phyloP scores from a whole-genome alignment of 768 basidiomycete species.

The Leccinum disarticulatum region DNA sequence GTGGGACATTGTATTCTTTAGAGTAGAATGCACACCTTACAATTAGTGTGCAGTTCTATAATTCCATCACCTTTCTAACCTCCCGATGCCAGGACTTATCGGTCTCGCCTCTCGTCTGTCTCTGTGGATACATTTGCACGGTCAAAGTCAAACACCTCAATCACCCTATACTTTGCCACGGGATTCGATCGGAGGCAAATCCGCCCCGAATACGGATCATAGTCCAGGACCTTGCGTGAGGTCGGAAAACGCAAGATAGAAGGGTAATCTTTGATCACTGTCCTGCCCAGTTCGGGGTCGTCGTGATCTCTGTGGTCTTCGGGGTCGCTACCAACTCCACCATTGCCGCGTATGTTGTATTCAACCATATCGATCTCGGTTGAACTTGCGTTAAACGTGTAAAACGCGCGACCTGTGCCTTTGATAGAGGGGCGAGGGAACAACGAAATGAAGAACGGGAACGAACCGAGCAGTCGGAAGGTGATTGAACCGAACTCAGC shows the following conservation, averaged over 20 bases:
- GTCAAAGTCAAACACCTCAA: conserved; percentile 20
- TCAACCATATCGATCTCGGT: conserved; percentile 10
- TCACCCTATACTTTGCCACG: not conserved
- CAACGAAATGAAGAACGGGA: not conserved
- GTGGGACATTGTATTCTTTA: too few relatives aligned
- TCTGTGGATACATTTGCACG: not conserved
- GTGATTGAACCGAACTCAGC: conserved; percentile 8
- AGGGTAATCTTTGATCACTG: conserved; percentile 3
- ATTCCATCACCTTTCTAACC: too few relatives aligned
- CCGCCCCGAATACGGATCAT: conserved; percentile 22
- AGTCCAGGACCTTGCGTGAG: conserved; percentile 10
- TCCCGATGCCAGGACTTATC: too few relatives aligned
- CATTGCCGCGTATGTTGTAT: conserved; percentile 8
- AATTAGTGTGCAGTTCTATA: too few relatives aligned
- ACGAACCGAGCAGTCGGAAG: conserved; percentile 5
- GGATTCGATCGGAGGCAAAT: conserved; percentile 8
- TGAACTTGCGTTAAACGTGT: not conserved
- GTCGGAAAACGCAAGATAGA: conserved; percentile 1
- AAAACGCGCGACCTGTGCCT: conserved; percentile 15
- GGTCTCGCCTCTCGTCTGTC: not conserved
- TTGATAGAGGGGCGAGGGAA: conserved; percentile 16
- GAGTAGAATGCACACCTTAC: too few relatives aligned
- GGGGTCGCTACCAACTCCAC: not conserved
- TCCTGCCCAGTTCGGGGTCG: not conserved
- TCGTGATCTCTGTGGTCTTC: not conserved